These are phyloP conservation scores for Coriaria nepalensis DNA, from an alignment of 306 rosid genomes.

Conservation along the genomic window DNA sequence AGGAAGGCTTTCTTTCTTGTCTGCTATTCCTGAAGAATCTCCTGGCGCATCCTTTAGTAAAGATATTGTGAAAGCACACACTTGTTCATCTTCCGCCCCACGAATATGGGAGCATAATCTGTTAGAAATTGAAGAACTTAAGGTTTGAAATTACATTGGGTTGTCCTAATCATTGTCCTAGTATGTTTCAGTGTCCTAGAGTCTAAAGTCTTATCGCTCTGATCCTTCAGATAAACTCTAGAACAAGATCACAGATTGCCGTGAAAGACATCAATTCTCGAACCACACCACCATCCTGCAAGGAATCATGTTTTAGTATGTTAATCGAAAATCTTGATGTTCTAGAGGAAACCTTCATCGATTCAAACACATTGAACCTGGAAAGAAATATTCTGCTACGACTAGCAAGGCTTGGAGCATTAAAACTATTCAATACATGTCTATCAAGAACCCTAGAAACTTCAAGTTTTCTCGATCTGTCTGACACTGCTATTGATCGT, in stretches of 20 bases:
- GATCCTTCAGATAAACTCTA: constrained; percentile 27
- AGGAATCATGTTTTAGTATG: constrained; percentile 35
- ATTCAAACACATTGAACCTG: constrained; percentile 43
- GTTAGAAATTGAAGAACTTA: constrained; percentile 34
- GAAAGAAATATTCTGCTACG: constrained; percentile 47
- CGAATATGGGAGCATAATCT: constrained; percentile 27
- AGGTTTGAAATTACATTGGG: constrained; percentile 21
- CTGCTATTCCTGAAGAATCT: constrained; percentile 37
- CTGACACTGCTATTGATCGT: constrained; percentile 13
- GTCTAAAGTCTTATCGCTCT: constrained; percentile 13
- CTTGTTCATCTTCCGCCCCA: constrained; percentile 31
- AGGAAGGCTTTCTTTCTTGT: constrained; percentile 40
- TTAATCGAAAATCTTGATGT: constrained; percentile 59
- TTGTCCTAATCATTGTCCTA: not conserved
- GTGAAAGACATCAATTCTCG: constrained; percentile 15
- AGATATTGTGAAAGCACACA: constrained; percentile 37
- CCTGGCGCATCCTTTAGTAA: constrained; percentile 27
- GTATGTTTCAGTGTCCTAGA: not conserved
- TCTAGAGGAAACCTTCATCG: constrained; percentile 62
- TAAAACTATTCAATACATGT: constrained; percentile 42
- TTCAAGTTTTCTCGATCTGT: constrained; percentile 20
- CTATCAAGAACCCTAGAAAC: constrained; percentile 38
- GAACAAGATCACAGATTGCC: constrained; percentile 25
- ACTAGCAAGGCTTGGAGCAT: constrained; percentile 67
- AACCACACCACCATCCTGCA: constrained; percentile 20